Conservation (phyloP, 768 basidiomycete genomes). For the Amyloporia xantha region DNA sequence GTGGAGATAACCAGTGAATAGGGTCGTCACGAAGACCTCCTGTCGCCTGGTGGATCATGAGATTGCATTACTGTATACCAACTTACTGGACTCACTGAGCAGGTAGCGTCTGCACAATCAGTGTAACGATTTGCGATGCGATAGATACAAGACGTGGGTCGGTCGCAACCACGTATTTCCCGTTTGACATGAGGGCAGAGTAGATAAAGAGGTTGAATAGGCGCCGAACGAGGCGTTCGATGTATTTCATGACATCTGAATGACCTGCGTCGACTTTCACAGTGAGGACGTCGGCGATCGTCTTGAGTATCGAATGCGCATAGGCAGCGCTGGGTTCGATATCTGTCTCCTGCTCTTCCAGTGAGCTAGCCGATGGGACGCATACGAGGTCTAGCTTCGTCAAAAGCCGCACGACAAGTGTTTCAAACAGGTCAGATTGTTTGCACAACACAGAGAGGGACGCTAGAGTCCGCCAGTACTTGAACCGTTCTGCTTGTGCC, state of each 20-base stretch:
- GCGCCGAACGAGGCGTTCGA: slow-evolving; percentile 66
- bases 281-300: slow-evolving; percentile 55
- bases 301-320: slow-evolving; percentile 72
- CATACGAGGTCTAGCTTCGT: slow-evolving; percentile 74
- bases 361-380: slow-evolving; percentile 25
- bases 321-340: slow-evolving; percentile 72
- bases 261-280: slow-evolving; percentile 43
- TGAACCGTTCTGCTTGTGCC: slow-evolving; percentile 47
- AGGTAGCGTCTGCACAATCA: slow-evolving; percentile 58
- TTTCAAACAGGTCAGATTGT: slow-evolving; percentile 76
- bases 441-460: slow-evolving; percentile 68
- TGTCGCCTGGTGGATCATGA: slow-evolving; percentile 47
- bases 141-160: slow-evolving; percentile 52
- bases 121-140: slow-evolving; percentile 58
- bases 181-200: slow-evolving; percentile 26
- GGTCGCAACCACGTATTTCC: slow-evolving; percentile 24
- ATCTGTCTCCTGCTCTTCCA: slow-evolving; percentile 25
- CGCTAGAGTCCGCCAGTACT: slow-evolving; percentile 61
- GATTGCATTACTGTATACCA: not conserved
- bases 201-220: slow-evolving; percentile 61
- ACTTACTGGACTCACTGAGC: slow-evolving; percentile 47
- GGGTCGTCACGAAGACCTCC: slow-evolving; percentile 40
- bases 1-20: slow-evolving; percentile 50
- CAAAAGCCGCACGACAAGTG: slow-evolving; percentile 67
- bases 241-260: slow-evolving; percentile 72